Evolutionary conservation across 352 stramenopile genomes (phyloP).

Genomic region (Pythium graminicola): DNA sequence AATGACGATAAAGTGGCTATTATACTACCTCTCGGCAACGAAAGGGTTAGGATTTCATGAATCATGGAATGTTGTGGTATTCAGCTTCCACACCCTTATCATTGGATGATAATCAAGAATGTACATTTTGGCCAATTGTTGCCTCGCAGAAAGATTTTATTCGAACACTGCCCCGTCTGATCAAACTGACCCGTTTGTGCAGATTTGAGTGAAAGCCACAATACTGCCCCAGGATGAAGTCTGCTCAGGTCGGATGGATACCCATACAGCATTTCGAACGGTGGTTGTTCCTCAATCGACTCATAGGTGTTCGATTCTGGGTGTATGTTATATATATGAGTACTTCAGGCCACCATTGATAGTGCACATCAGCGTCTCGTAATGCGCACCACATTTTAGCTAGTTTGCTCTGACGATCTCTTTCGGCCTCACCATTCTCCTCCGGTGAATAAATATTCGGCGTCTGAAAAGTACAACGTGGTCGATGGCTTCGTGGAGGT

Average conservation of each 20-base stretch:
- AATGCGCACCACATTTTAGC: background rate
- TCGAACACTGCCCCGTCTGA: no score
- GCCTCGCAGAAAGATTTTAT: no score
- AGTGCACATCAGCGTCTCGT: background rate
- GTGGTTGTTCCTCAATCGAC: background rate
- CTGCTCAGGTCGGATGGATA: background rate
- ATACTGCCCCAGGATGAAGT: background rate
- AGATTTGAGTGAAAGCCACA: no score
- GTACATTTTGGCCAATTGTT: no score
- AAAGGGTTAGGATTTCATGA: no score
- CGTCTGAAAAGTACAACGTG: no score
- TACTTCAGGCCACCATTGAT: background rate
- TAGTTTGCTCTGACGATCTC: background rate
- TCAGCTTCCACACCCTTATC: no score
- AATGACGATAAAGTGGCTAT: background rate
- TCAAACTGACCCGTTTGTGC: no score
- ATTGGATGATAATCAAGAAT: no score
- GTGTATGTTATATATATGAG: background rate
- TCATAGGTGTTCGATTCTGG: background rate
- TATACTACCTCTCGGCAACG: slow-evolving; percentile 2
- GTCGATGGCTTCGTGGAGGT: no score
- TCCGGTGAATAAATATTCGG: background rate
- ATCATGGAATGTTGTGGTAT: no score
- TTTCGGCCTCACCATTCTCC: background rate
- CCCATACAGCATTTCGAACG: background rate